phyloP scores from a whole-genome alignment of 2,329 filamentous ascomycete genomes.

The Botrytis elliptica region DNA sequence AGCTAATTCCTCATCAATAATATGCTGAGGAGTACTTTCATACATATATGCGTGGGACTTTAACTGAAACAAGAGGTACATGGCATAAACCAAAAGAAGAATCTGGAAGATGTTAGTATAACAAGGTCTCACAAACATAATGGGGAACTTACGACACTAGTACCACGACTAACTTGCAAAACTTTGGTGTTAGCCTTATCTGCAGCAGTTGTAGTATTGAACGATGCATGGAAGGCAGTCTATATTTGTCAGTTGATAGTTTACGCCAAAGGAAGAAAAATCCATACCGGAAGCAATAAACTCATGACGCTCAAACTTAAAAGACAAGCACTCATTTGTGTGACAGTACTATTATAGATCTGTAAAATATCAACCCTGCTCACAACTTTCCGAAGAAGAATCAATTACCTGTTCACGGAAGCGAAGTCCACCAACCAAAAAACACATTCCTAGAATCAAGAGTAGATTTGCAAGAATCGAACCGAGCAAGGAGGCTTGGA shows the following conservation, averaged over 20 bases:
- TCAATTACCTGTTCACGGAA: conserved; percentile 74
- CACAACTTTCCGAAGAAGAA: no score
- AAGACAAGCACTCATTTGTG: conserved; percentile 92
- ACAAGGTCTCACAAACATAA: neutral
- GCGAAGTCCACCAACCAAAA: conserved; percentile 80
- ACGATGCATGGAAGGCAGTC: conserved; percentile 92
- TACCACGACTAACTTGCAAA: conserved; percentile 83
- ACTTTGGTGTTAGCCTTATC: conserved; percentile 65
- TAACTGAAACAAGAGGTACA: conserved; percentile 87
- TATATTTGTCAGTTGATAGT: conserved; percentile 36
- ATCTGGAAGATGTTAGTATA: conserved; percentile 48
- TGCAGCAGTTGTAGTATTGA: conserved; percentile 49
- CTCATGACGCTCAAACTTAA: conserved; percentile 89
- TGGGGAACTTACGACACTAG: conserved; percentile 66
- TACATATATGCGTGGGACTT: conserved; percentile 93
- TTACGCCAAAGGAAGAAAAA: neutral
- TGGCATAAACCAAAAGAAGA: conserved; percentile 74
- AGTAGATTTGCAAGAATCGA: conserved; percentile 88
- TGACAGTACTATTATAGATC: conserved; percentile 94
- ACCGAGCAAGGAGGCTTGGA: conserved; percentile 85
- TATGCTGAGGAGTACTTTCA: conserved; percentile 85
- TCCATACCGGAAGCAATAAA: conserved; percentile 71
- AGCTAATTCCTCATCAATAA: conserved; percentile 87
- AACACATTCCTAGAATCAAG: conserved; percentile 88
- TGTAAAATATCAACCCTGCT: conserved; percentile 38